A percentile compares a stretch with the other conserved stretches of the same genome.
Conservation (phyloP, 2,329 filamentous ascomycete genomes). For the Colletotrichum tropicicola region DNA sequence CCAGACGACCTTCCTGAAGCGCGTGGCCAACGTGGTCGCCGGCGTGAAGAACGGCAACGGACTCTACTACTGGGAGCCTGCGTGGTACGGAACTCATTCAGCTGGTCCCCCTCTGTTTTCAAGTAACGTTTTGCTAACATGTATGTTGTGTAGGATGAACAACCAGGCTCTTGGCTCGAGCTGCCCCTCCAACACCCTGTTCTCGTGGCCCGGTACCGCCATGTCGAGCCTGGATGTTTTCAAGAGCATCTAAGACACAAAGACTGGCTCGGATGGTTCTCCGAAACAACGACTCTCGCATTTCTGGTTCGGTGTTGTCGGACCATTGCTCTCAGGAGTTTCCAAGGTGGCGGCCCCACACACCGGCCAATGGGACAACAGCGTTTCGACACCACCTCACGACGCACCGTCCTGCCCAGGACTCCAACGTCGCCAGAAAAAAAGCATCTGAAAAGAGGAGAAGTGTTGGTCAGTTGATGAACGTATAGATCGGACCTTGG, state of each 20-base stretch:
- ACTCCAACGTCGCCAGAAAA: background rate
- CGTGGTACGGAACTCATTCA: slow-evolving; percentile 56
- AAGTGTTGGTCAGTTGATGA: background rate
- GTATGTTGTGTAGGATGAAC: slow-evolving; percentile 47
- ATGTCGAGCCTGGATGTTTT: slow-evolving; percentile 67
- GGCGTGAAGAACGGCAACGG: slow-evolving; percentile 64
- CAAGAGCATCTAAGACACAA: slow-evolving; percentile 48
- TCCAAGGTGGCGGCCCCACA: background rate
- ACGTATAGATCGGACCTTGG: background rate
- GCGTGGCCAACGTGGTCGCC: slow-evolving; percentile 65
- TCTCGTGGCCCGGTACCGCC: slow-evolving; percentile 61
- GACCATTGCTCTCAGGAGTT: background rate
- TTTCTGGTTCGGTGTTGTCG: too few relatives aligned
- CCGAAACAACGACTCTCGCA: too few relatives aligned
- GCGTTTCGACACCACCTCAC: background rate
- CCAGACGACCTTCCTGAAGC: slow-evolving; percentile 68
- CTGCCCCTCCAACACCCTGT: slow-evolving; percentile 71
- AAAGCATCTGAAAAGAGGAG: background rate
- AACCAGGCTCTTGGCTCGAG: slow-evolving; percentile 73
- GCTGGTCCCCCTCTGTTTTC: background rate
- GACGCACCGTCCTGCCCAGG: background rate
- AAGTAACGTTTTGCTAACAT: background rate
- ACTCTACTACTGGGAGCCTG: slow-evolving; percentile 79
- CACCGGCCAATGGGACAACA: background rate
- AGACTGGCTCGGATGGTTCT: too few relatives aligned